phyloP scores from a whole-genome alignment of 345 rosid genomes.

The Rhizophora apiculata region DNA sequence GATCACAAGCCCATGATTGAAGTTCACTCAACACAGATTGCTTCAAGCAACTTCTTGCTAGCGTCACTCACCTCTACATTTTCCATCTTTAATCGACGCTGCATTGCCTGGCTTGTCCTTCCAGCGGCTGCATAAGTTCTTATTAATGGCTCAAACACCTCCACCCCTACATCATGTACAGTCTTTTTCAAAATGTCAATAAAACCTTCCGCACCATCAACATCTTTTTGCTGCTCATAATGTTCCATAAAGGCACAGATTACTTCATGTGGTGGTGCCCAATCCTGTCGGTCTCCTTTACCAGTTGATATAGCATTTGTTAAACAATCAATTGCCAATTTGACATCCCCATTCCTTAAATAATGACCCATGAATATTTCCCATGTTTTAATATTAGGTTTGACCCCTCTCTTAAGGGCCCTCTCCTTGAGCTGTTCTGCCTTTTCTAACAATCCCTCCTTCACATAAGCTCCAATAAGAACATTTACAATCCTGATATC shows the following conservation, averaged over 20 bases:
- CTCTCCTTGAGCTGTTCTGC: conserved; percentile 70
- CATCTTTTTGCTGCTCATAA: conserved; percentile 71
- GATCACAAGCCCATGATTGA: background rate
- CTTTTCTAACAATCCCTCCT: conserved; percentile 52
- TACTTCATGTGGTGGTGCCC: conserved; percentile 69
- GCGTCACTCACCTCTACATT: conserved; percentile 58
- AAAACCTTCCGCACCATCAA: conserved; percentile 77
- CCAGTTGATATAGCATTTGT: conserved; percentile 62
- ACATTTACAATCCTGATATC: conserved; percentile 76
- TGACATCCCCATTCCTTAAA: conserved; percentile 48
- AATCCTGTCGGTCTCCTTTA: conserved; percentile 66
- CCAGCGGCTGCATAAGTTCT: conserved; percentile 88
- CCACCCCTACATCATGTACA: conserved; percentile 48
- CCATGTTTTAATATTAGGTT: conserved; percentile 83
- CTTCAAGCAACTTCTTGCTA: conserved; percentile 61
- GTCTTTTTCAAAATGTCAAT: conserved; percentile 71
- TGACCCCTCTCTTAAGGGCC: conserved; percentile 62
- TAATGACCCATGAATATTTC: conserved; percentile 66
- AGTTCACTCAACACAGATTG: conserved; percentile 57
- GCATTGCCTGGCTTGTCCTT: conserved; percentile 60
- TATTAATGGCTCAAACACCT: conserved; percentile 71
- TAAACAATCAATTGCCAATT: conserved; percentile 59
- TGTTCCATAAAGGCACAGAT: conserved; percentile 52
- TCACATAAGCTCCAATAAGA: conserved; percentile 63
- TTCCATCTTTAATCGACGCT: conserved; percentile 72